A percentile compares a stretch with the other conserved stretches of the same genome.
phyloP scores from a whole-genome alignment of 2,329 filamentous ascomycete species.

The Fusarium veterinarium region DNA sequence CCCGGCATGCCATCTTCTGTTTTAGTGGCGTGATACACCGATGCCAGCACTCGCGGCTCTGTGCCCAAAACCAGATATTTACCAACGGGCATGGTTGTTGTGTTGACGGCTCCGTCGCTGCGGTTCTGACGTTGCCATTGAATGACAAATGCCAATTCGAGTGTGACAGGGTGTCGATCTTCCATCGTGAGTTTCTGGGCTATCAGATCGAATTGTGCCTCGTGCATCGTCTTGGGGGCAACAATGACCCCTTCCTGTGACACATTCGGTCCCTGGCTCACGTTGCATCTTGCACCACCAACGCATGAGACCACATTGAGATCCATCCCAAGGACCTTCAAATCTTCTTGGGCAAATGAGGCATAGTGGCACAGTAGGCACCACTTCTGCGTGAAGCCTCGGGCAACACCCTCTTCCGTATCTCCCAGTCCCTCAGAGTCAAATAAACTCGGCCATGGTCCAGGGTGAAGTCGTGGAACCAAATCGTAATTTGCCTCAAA shows the following conservation, averaged over 20 bases:
- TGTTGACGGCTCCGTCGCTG: slow-evolving; percentile 59
- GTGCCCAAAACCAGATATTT: slow-evolving; percentile 82
- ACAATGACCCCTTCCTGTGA: slow-evolving; percentile 62
- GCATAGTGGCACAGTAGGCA: slow-evolving; percentile 77
- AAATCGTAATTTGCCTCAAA: slow-evolving; percentile 96
- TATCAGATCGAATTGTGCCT: slow-evolving; percentile 78
- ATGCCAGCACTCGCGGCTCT: slow-evolving; percentile 85
- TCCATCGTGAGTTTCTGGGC: slow-evolving; percentile 83
- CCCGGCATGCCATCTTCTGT: slow-evolving; percentile 45
- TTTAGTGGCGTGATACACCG: slow-evolving; percentile 57
- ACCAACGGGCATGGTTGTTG: slow-evolving; percentile 79
- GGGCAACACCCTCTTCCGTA: slow-evolving; percentile 48
- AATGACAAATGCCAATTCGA: slow-evolving; percentile 81
- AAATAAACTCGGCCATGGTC: slow-evolving; percentile 91
- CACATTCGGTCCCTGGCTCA: slow-evolving; percentile 53
- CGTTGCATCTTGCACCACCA: slow-evolving; percentile 70
- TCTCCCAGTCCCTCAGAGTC: slow-evolving; percentile 63
- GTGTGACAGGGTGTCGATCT: slow-evolving; percentile 78
- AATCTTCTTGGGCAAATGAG: slow-evolving; percentile 80
- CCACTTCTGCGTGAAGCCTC: slow-evolving; percentile 85
- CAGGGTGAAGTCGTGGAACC: slow-evolving; percentile 78
- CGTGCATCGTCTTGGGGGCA: slow-evolving; percentile 74
- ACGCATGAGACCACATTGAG: slow-evolving; percentile 70
- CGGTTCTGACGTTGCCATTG: slow-evolving; percentile 74
- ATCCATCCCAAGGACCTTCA: slow-evolving; percentile 72